phyloP scores from a whole-genome alignment of 805 yeast genomes.

The Metschnikowia rubicola region DNA sequence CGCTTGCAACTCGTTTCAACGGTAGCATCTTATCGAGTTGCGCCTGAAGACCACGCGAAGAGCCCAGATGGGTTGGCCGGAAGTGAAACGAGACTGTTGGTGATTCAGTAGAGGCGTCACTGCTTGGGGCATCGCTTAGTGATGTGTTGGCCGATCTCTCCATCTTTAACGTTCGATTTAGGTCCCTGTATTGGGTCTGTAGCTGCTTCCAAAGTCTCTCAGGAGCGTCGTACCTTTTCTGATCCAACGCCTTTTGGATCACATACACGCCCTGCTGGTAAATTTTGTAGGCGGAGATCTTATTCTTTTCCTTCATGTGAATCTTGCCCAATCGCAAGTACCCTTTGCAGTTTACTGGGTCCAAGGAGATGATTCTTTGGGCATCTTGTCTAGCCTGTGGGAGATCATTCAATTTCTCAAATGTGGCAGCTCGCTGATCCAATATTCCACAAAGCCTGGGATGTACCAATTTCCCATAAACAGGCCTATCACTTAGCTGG shows the following conservation, averaged over 20 bases:
- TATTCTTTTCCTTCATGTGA: constrained; percentile 20
- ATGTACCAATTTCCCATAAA: constrained; percentile 30
- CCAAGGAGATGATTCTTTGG: constrained; percentile 27
- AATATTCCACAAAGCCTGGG: constrained; percentile 34
- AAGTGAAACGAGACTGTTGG: no score
- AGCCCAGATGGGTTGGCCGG: not conserved
- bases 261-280: constrained; percentile 36
- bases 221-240: constrained; percentile 28
- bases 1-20: constrained; percentile 14
- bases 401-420: constrained; percentile 35
- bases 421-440: constrained; percentile 51
- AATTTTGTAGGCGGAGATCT: constrained; percentile 33
- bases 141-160: not conserved
- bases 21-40: constrained; percentile 21
- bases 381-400: constrained; percentile 38
- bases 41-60: constrained; percentile 4
- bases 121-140: not conserved
- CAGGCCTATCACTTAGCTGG: constrained; percentile 23
- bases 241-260: constrained; percentile 30
- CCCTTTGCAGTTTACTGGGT: constrained; percentile 49
- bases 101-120: no score
- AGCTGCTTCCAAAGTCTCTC: constrained; percentile 28
- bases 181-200: constrained; percentile 20
- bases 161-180: constrained; percentile 24
- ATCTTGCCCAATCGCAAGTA: constrained; percentile 45